Conservation (phyloP, 2,329 filamentous ascomycete species). For the Zymoseptoria passerinii region DNA sequence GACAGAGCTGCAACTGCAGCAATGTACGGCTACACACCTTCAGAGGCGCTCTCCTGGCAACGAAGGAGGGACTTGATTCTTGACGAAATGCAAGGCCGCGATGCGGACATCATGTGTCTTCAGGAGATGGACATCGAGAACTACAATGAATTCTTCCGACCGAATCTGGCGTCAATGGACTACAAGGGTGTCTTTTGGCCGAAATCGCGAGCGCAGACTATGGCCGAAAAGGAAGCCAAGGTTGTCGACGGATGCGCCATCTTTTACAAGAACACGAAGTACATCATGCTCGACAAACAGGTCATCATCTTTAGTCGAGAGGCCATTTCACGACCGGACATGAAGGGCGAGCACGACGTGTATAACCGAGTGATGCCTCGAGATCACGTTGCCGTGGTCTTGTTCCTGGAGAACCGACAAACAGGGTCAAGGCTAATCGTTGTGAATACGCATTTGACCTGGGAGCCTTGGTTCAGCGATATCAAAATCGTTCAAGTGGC, state of each 20-base stretch:
- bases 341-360: slow-evolving; percentile 94
- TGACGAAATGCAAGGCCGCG: slow-evolving; percentile 66
- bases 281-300: slow-evolving; percentile 86
- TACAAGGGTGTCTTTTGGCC: slow-evolving; percentile 95
- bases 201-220: slow-evolving; percentile 81
- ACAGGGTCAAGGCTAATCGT: slow-evolving; percentile 90
- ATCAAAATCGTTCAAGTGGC: slow-evolving; percentile 96
- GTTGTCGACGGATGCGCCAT: slow-evolving; percentile 93
- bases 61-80: slow-evolving; percentile 76
- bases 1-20: slow-evolving; percentile 81
- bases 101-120: slow-evolving; percentile 83
- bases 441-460: slow-evolving; percentile 88
- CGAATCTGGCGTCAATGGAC: slow-evolving; percentile 74
- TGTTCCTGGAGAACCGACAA: slow-evolving; percentile 83
- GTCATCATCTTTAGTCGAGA: slow-evolving; percentile 85
- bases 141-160: slow-evolving; percentile 83
- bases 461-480: slow-evolving; percentile 84
- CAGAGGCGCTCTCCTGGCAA: slow-evolving; percentile 74
- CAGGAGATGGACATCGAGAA: slow-evolving; percentile 91
- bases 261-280: slow-evolving; percentile 94
- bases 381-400: slow-evolving; percentile 89
- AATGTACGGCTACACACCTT: slow-evolving; percentile 85
- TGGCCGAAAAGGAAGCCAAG: slow-evolving; percentile 80
- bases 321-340: slow-evolving; percentile 89
- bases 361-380: slow-evolving; percentile 98